These are phyloP conservation scores for Trichoderma sp. DNA, from an alignment of 2,329 filamentous ascomycete genomes.

Conservation along the genomic window DNA sequence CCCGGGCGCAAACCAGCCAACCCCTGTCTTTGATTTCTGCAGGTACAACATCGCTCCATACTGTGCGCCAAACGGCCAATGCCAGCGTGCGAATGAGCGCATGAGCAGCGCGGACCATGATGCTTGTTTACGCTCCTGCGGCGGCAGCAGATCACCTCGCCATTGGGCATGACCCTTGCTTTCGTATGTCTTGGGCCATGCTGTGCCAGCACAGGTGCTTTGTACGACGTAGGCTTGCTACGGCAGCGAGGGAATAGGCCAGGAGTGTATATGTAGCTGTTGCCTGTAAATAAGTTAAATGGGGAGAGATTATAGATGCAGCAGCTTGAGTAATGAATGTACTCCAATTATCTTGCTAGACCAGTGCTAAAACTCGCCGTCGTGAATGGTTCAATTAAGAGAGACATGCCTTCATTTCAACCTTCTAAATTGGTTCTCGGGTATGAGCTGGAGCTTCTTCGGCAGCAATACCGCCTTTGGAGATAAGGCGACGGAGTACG, in stretches of 20 bases:
- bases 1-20: conserved; percentile 10
- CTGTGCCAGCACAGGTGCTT: conserved; percentile 8
- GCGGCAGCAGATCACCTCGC: conserved; percentile 21
- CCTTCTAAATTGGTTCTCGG: conserved; percentile 5
- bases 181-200: not conserved
- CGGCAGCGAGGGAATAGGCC: not conserved
- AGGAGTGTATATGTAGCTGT: not conserved
- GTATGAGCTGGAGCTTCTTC: conserved; percentile 16
- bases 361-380: not conserved
- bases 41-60: conserved; percentile 28
- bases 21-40: conserved; percentile 15
- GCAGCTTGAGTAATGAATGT: not conserved
- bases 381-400: not conserved
- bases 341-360: not conserved
- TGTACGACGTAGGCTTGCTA: conserved; percentile 4
- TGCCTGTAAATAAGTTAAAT: not conserved
- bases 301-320: not conserved
- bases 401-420: conserved; percentile 6
- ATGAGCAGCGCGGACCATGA: not conserved
- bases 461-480: conserved; percentile 7
- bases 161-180: conserved; percentile 15
- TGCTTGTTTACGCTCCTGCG: conserved; percentile 21
- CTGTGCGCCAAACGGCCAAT: conserved; percentile 21
- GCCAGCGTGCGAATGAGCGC: conserved; percentile 12
- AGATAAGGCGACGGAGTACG: conserved; percentile 16